Evolutionary conservation across 352 stramenopile species (phyloP).

Genomic region (Aphanomyces astaci): DNA sequence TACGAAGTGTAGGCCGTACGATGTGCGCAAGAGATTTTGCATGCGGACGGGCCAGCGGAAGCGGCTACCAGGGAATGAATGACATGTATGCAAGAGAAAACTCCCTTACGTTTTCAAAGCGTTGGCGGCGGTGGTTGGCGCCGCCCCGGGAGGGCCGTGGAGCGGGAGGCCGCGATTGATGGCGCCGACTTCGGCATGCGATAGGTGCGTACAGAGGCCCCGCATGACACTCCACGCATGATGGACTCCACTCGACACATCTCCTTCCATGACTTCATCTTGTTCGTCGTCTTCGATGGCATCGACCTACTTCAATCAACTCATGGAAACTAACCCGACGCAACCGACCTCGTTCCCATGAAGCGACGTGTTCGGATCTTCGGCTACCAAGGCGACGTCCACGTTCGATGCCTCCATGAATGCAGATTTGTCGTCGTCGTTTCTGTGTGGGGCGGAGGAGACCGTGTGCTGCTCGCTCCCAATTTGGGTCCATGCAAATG

Average conservation of each 20-base stretch:
- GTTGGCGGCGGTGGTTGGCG: not conserved
- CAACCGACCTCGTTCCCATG: too few species aligned
- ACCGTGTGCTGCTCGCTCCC: too few species aligned
- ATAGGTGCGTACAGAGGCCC: not conserved
- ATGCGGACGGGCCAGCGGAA: conserved; percentile 12
- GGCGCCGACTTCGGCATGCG: not conserved
- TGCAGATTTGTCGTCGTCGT: not conserved
- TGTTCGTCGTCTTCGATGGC: not conserved
- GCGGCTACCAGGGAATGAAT: not conserved
- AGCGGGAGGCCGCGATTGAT: not conserved
- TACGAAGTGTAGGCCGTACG: too few species aligned
- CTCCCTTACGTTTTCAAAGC: not conserved
- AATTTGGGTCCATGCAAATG: not conserved
- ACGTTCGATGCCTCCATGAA: too few species aligned
- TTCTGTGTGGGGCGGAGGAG: too few species aligned
- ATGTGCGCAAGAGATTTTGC: not conserved
- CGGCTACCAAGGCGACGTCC: too few species aligned
- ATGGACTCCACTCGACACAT: not conserved
- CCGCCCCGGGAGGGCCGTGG: not conserved
- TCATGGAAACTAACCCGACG: too few species aligned
- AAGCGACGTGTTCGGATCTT: too few species aligned
- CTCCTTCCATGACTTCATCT: too few species aligned
- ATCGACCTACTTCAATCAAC: too few species aligned
- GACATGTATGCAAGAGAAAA: not conserved
- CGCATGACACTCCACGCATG: not conserved